A percentile compares a stretch with the other conserved stretches of the same genome.
Conservation (phyloP, 1,284 basidiomycete genomes). For the Inonotus obliquus region DNA sequence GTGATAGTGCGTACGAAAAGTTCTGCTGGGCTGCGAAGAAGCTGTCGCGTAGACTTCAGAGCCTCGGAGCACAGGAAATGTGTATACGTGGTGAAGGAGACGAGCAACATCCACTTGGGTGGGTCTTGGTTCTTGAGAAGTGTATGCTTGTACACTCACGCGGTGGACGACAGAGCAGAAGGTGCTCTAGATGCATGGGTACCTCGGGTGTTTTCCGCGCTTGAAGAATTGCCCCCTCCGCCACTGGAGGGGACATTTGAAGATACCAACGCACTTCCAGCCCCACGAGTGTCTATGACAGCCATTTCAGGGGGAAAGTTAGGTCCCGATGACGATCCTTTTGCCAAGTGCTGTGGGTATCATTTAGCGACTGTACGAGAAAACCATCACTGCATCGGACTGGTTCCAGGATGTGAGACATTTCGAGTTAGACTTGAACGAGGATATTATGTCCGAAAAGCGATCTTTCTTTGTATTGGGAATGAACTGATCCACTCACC, state of each 20-base stretch:
- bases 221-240: slow-evolving; percentile 48
- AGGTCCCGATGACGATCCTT: neutral
- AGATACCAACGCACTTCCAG: slow-evolving; percentile 36
- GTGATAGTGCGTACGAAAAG: slow-evolving; percentile 87
- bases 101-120: slow-evolving; percentile 73
- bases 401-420: slow-evolving; percentile 92
- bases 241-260: slow-evolving; percentile 35
- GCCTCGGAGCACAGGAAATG: slow-evolving; percentile 72
- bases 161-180: slow-evolving; percentile 45
- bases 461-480: neutral
- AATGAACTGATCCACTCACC: neutral
- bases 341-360: slow-evolving; percentile 32
- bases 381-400: slow-evolving; percentile 64
- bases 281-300: slow-evolving; percentile 45
- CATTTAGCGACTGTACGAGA: slow-evolving; percentile 44
- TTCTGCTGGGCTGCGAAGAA: slow-evolving; percentile 97
- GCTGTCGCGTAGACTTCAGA: slow-evolving; percentile 66
- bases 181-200: slow-evolving; percentile 69
- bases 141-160: neutral
- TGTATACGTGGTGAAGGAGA: slow-evolving; percentile 74
- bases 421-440: slow-evolving; percentile 60
- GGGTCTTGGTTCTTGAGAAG: slow-evolving; percentile 23
- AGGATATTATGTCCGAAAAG: slow-evolving; percentile 48
- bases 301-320: slow-evolving; percentile 31
- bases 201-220: slow-evolving; percentile 37